Percentiles rank a stretch among this genome's conserved stretches.
These are phyloP conservation scores for Flaveria brownii DNA, from an alignment of 129 eudicot species.

Conservation along the genomic window DNA sequence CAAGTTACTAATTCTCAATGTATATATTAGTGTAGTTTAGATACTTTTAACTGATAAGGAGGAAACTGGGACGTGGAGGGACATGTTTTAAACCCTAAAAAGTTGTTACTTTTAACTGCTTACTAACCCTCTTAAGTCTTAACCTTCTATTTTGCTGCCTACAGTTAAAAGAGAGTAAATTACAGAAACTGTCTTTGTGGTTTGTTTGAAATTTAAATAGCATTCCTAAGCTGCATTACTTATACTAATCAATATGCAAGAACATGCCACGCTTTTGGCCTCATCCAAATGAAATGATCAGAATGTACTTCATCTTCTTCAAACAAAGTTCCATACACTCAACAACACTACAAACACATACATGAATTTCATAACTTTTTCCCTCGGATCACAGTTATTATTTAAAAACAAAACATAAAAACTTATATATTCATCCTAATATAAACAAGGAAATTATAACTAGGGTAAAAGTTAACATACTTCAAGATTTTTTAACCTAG, in stretches of 20 bases:
- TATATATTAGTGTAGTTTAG: neutral
- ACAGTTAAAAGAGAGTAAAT: neutral
- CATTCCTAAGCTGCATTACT: neutral
- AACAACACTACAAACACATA: neutral
- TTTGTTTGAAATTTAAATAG: neutral
- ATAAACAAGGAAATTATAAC: no score
- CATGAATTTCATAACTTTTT: neutral
- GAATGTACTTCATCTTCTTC: neutral
- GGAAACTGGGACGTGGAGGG: no score
- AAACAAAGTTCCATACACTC: neutral
- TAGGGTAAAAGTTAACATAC: no score
- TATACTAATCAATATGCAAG: neutral
- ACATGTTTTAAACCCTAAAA: neutral
- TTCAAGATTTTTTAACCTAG: no score
- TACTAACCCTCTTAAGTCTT: neutral
- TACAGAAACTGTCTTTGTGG: neutral
- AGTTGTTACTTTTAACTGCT: neutral
- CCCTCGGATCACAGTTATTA: neutral
- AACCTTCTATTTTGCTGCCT: neutral
- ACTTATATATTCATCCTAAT: no score
- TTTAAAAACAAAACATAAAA: no score
- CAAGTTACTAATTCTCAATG: neutral
- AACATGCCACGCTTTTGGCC: neutral
- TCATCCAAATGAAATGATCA: slow-evolving; percentile 6
- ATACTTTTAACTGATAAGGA: neutral